Evolutionary conservation across 164 flowering plant species (phyloP).

Genomic region (Stephania cephalantha): DNA sequence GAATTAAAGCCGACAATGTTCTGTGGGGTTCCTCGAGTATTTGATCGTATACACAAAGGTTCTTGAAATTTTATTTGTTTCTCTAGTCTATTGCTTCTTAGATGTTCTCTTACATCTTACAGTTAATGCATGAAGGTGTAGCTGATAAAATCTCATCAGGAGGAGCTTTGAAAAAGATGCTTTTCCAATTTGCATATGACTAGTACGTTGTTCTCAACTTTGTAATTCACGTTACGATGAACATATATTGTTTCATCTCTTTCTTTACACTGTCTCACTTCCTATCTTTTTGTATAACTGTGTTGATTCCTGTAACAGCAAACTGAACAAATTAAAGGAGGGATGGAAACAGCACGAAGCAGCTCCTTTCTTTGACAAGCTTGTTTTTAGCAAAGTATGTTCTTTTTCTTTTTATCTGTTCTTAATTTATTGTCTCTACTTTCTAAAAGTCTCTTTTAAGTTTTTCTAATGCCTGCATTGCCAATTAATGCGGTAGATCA

Average conservation of each 20-base stretch:
- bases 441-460: not conserved
- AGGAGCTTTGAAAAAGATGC: constrained; percentile 51
- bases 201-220: constrained; percentile 46
- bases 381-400: constrained; percentile 74
- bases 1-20: constrained; percentile 77
- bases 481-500: constrained; percentile 37
- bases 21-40: constrained; percentile 95
- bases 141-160: constrained; percentile 58
- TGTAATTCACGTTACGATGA: not conserved
- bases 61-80: constrained; percentile 2
- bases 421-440: no score
- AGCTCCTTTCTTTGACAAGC: constrained; percentile 73
- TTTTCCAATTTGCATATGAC: constrained; percentile 76
- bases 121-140: constrained; percentile 46
- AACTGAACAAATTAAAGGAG: constrained; percentile 62
- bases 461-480: not conserved
- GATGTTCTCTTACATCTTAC: constrained; percentile 4
- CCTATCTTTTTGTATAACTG: constrained; percentile 1
- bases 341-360: constrained; percentile 78
- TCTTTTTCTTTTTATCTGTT: not conserved
- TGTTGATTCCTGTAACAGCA: constrained; percentile 41
- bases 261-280: not conserved
- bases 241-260: not conserved
- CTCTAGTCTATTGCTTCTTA: not conserved
- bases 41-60: constrained; percentile 84